Evolutionary conservation across 768 basidiomycete species (phyloP).

Genomic region (Auriscalpium orientale): DNA sequence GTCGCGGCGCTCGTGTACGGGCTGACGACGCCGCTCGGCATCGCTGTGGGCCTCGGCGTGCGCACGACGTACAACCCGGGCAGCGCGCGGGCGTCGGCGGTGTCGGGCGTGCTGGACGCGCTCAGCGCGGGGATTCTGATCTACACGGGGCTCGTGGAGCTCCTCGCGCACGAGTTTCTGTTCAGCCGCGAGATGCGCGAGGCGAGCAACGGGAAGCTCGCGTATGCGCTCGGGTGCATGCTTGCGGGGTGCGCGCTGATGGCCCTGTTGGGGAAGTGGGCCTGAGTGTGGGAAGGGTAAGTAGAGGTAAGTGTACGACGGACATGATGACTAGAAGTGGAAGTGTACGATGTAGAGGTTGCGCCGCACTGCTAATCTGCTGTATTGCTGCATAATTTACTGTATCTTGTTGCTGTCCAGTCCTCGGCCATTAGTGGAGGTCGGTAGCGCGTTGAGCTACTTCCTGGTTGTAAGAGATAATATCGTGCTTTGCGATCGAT

Average conservation of each 20-base stretch:
- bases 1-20: conserved; percentile 60
- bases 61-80: conserved; percentile 75
- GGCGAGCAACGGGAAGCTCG: conserved; percentile 54
- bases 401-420: too few species aligned
- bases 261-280: conserved; percentile 88
- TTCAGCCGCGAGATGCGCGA: conserved; percentile 83
- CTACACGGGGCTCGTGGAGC: conserved; percentile 84
- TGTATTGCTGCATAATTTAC: too few species aligned
- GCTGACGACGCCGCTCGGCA: conserved; percentile 79
- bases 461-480: too few species aligned
- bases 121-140: conserved; percentile 82
- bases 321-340: too few species aligned
- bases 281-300: conserved; percentile 19
- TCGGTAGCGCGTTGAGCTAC: too few species aligned
- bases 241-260: conserved; percentile 80
- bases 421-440: too few species aligned
- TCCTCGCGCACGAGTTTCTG: conserved; percentile 91
- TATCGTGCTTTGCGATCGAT: too few species aligned
- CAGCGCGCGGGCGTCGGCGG: conserved; percentile 67
- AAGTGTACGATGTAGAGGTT: too few species aligned
- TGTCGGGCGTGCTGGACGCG: conserved; percentile 80
- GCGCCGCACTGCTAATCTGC: too few species aligned
- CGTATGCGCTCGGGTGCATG: conserved; percentile 73
- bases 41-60: conserved; percentile 77
- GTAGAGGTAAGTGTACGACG: too few species aligned